Evolutionary conservation across 345 rosid species (phyloP), one percentile per base, ranked within the genome.

Genomic region (Heritiera fomes): DNA sequence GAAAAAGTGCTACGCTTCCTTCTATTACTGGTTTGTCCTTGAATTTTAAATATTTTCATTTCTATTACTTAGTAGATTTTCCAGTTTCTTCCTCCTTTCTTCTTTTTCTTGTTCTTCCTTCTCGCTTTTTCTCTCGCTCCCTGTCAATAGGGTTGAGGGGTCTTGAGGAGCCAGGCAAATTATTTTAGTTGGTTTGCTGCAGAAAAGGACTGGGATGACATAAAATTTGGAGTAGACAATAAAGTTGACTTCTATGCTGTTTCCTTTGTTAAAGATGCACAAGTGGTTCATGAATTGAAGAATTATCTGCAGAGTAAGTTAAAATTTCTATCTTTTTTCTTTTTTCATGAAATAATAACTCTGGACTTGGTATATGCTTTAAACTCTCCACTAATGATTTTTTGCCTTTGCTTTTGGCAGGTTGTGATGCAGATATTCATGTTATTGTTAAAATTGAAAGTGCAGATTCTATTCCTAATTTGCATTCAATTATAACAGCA

Each of bases 171-270:
- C 15, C 5, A 52, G 43, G 17, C 8, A 75, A 67, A 71, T 13
- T 34, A 60, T 71, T 83, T 38, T 34, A 11, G 5, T 3, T 79
- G 53, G 49, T 85, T 68, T 78, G 56, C 56, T 80, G 83, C 93
- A 97, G 98, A 97, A 60, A 97, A 97, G 88, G 99, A 97, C 78
- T 94, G 99, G 99, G 98, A 97, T 82, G 99, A 94, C 84, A 94
- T 97, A 83, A 97, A 91, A 82, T 97, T 97, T 76, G 98, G 99
- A 81, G 99, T 93, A 70, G 97, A 97, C 86, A 94, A 93, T 82
- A 75, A 88, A 90, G 99, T 97, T 63, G 98, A 94, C 86, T 97
- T 91, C 79, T 93, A 94, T 84, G 99, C 98, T 40, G 98, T 97
- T 87, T 97, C 98, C 28, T 93, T 97, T 72, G 98, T 97, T 65